Base-by-base conservation (phyloP, 2,329 filamentous ascomycete genomes). In the Aspergillus thermomutatus region DNA sequence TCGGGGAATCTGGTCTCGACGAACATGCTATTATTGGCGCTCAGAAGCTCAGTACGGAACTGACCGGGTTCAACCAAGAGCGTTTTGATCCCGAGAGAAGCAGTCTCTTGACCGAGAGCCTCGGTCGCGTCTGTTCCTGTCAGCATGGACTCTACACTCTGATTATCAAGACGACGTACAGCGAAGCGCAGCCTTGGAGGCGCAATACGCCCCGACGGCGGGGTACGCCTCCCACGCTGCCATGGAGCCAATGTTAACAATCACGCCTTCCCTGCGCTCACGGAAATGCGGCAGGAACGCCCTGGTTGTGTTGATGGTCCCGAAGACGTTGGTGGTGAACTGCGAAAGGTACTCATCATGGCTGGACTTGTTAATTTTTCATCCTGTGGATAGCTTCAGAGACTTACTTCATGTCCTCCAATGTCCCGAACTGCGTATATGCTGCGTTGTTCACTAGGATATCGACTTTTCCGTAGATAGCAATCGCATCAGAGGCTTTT, bases 281-380 rank as follows among this genome's bases (percentile, higher is more conserved):
- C 74, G 71, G 54, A 78, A 63, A 51, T 73, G 69, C 2, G 75
- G 75, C 6, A 75, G 64, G 4, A 74, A 55, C 1, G 73, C 72
- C 25, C 72, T 67, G 25, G 69, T 71, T 7, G 75, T 61, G 49
- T 73, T 72, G 23, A 77, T 58, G 2, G 70, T 66, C 1, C 74
- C 75, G 49, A 77, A 74, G 5, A 71, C 63, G 53, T 78, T 78
- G 19, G 69, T 70, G 28, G 70, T 67, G 62, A 77, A 75, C 40
- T 72, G 63, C 23, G 55, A 59, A 7, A 63, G 47, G 19, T 62
- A 63, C 5, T 71, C 63, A 43, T 65, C 62, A 3, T 59, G 43
- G 10, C 60, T 66, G 19, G 59, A 49, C 57, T 21, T 1, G 7
- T 28, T 21, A 50, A 14, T 45, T 1, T 45, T 1, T 27, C 27